Base-by-base conservation (phyloP, 192 early-diverging fungal species). In the Coemansia reversa region DNA sequence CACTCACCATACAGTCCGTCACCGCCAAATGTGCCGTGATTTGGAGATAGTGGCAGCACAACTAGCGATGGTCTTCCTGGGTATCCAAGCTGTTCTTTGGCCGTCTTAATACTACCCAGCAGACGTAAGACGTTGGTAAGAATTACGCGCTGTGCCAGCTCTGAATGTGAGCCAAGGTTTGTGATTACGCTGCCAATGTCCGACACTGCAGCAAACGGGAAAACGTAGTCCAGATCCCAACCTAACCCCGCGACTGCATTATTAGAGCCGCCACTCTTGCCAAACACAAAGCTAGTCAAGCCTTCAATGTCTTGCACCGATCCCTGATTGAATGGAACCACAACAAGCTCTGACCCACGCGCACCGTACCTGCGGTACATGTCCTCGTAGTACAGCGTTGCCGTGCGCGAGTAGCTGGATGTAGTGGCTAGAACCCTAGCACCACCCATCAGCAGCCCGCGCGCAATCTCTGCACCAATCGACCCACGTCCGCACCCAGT, bases 311-410 rank as follows among this genome's bases (percentile, higher is more conserved):
- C 95, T 66, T 89, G 87, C 65, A 86, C 84, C 1, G 94, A 95
- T 55, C 88, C 93, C 60, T 89, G 91, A 74, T 98, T 98, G 83
- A 98, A 98, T 6, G 95, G 94, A 23, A 96, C 94, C 22, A 98
- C 88, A 47, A 96, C 84, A 55, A 98, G 83, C 42, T 87, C 81
- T 2, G 91, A 90, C 28, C 91, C 92, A 63, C 89, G 89, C 29
- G 94, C 89, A 19, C 94, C 96, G 73, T 89, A 86, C 20, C 76
- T 74, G 62, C 94, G 88, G 81, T 93, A 98, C 64, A 98, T 91
- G 35, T 85, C 74, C 60, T 93, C 91, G 86, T 90, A 98, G 82
- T 90, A 92, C 82, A 91, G 88, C 22, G 87, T 91, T 25, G 87
- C 87, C 14, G 77, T 68, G 53, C 86, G 89, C 69, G 88, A 90